Base-by-base conservation (phyloP, 495 filamentous ascomycete species). In the Penicillium angulare region DNA sequence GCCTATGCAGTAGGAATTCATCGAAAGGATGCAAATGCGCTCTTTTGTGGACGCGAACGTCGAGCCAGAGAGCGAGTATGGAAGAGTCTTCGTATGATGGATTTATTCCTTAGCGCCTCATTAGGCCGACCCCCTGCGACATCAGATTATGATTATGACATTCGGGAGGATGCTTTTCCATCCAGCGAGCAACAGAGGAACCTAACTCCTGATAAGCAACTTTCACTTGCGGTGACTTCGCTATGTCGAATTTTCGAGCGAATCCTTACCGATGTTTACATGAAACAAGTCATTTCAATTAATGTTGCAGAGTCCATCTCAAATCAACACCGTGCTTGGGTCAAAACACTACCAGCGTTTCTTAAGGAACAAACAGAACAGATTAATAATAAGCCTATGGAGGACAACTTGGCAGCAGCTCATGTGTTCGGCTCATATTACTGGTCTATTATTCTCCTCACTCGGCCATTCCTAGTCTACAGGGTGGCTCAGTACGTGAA, bases 391-490 rank as follows among this genome's bases (percentile, higher is more conserved):
- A 75, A 53, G 59, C 74, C 53, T 51, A 79, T 52, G 72, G 76
- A 62, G 71, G 83, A 68, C 23, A 82, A 81, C 20, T 74, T 89
- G 21, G 81, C 83, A 7, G 79, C 80, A 24, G 74, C 88, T 18
- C 87, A 89, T 55, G 72, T 83, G 26, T 83, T 88, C 50, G 75
- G 87, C 7, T 74, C 87, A 15, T 86, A 88, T 53, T 85, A 84
- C 52, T 87, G 88, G 68, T 88, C 86, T 1, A 82, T 90, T 39
- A 80, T 90, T 18, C 72, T 90, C 5, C 72, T 91, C n/a, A 77
- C 74, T 3, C 67, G 76, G 5, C 88, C 88, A 3, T 86, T 91
- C 55, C 85, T 90, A 44, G 68, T 89, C 17, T 79, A 73, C 44
- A 65, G 76, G 43, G 69, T 81, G 1, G 74, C 75, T 29, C 65